Base-by-base conservation (phyloP, 1,139 yeast species). In the Meyerozyma carpophila region DNA sequence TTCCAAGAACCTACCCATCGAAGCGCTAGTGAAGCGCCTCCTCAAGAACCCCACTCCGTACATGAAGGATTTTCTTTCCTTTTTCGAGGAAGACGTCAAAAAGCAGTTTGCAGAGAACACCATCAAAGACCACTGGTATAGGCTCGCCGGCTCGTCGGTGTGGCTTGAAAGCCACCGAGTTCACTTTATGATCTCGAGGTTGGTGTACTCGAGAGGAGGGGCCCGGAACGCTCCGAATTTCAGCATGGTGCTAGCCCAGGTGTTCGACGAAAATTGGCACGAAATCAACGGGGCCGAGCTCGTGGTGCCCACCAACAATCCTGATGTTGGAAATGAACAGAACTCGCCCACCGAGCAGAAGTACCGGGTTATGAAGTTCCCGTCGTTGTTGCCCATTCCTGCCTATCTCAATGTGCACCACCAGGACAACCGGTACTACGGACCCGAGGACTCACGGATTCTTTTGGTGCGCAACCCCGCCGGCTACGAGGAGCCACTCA, bases 271-370 rank as follows among this genome's bases (percentile, higher is more conserved):
- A 20, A 32, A 44, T 32, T 50, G 53, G 53, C 38, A 46, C 11
- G 50, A 47, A 42, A 41, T 46, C 27, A 29, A 40, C 8, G 44
- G 46, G 20, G 39, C 44, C 3, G 44, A 47, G n/a, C 39, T 48
- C 38, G 43, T 48, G 16, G 46, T 49, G 6, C 53, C 53, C 3
- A 44, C 51, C 10, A 58, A 57, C n/a, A 57, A 56, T 42, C 62
- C 55, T 36, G 51, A 54, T 32, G 37, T 42, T 3, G 47, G 46
- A 10, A 47, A 50, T 21, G 8, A 43, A 44, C 7, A 48, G 46
- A 28, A 26, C n/a, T 13, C 34, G 10, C 37, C 14, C 14, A 36
- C 10, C 11, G 16, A 31, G 18, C 36, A 27, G 26, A 26, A 41
- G 7, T 36, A 20, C 36, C 14, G 36, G 6, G 10, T 6, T 7